Conservation (phyloP, 202 grass and related monocot species). For the Schoenoplectus triqueter region DNA sequence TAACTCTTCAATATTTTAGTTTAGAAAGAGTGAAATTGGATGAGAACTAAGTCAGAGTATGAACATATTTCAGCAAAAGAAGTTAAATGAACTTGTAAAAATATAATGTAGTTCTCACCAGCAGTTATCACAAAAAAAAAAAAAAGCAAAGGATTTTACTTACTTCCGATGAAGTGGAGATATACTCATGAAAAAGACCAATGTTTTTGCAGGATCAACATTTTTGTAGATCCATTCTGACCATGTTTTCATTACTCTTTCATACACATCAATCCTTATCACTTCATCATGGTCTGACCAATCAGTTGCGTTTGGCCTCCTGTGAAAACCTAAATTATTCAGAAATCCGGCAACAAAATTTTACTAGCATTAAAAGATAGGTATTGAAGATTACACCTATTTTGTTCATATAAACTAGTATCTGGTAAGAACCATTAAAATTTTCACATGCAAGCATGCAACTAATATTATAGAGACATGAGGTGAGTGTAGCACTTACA, state of each 20-base stretch:
- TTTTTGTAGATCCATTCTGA: constrained; percentile 59
- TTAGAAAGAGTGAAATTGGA: constrained; percentile 10
- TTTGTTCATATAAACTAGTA: constrained; percentile 15
- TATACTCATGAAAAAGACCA: constrained; percentile 76
- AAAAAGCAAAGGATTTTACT: not conserved
- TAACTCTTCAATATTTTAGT: not conserved
- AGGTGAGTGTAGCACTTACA: constrained; percentile 39
- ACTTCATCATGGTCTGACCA: constrained; percentile 75
- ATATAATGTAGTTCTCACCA: not conserved
- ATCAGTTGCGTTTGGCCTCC: constrained; percentile 56
- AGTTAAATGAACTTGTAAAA: too few species aligned
- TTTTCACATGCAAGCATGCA: not conserved
- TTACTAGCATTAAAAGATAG: not conserved
- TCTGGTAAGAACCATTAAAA: not conserved
- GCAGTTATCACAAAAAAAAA: not conserved
- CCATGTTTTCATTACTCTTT: constrained; percentile 65
- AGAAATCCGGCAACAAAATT: constrained; percentile 18
- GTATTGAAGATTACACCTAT: not conserved
- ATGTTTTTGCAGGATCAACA: constrained; percentile 52
- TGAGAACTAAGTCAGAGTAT: constrained; percentile 9
- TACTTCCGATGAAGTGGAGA: constrained; percentile 77
- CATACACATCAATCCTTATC: constrained; percentile 58
- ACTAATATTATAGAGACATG: not conserved
- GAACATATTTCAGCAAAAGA: not conserved
- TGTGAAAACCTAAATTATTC: constrained; percentile 32